Conservation (phyloP, 306 rosid species). For the peach (Prunus persica) region Prunus_persica_NCBIv2 NC_034014.1:6969501-6970000, state of each 20-base stretch:
- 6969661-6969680: not conserved
- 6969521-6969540: not conserved
- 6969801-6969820: slow-evolving; percentile 97
- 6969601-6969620: not conserved
- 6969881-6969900: slow-evolving; percentile 88
- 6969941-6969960: not conserved
- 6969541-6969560: not conserved
- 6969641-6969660: not conserved
- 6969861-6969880: slow-evolving; percentile 68
- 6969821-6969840: slow-evolving; percentile 82
- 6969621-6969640: not conserved
- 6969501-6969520: not conserved
- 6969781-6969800: slow-evolving; percentile 88
- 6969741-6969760: slow-evolving; percentile 45
- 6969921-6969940: slow-evolving; percentile 1
- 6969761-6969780: slow-evolving; percentile 77
- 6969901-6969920: not conserved
- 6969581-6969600: not conserved
- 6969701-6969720: slow-evolving; percentile 55
- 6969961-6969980: not conserved
- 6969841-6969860: slow-evolving; percentile 79
- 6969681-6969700: slow-evolving; percentile 14
- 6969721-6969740: slow-evolving; percentile 31
- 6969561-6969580: not conserved
- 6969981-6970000: not conserved